Base-by-base conservation (phyloP, 108 stramenopile species). In the Stephanodiscus minutulus region DNA sequence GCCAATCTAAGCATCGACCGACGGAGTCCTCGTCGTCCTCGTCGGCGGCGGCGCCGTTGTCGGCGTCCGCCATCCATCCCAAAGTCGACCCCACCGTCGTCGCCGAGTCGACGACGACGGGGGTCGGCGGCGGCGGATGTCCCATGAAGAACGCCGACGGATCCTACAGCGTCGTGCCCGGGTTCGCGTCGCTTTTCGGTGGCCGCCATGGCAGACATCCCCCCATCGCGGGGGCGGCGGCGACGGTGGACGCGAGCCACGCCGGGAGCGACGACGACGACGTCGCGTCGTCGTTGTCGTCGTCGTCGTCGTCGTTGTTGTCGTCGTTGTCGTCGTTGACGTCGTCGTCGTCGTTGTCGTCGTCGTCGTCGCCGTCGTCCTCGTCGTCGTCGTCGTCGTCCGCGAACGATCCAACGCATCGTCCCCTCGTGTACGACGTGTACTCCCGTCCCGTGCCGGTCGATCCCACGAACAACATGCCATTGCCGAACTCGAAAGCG, bases 401-500 rank as follows among this genome's bases (percentile, higher is more conserved):
- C n/a, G n/a, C n/a, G n/a, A n/a, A n/a, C n/a, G n/a, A n/a, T n/a
- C n/a, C n/a, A n/a, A n/a, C n/a, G n/a, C n/a, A n/a, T n/a, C n/a
- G n/a, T n/a, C n/a, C n/a, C n/a, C n/a, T n/a, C n/a, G n/a, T 82
- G 49, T 99, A 96, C 90, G 97, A 99, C 77, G 99, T 99, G 17
- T 99, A 99, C 87, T 91, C 91, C 69, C 97, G 98, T 72, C 91
- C 93, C 3, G 85, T 99, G 27, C 50, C 64, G 3, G 25, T 73
- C n/a, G 94, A 98, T 86, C 96, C 97, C 22, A 93, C 79, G 21
- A 99, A 99, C 71, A 85, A 94, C 58, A 99, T 99, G 98, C 99
- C 99, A 13, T 7, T 66, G 2, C 20, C 63, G 22, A 77, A 77
- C 31, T 50, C 78, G 50, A 37, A 52, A 15, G 74, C 78, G 49